phyloP scores from a whole-genome alignment of 768 basidiomycete species.

The Pleurotus pulmonarius region DNA sequence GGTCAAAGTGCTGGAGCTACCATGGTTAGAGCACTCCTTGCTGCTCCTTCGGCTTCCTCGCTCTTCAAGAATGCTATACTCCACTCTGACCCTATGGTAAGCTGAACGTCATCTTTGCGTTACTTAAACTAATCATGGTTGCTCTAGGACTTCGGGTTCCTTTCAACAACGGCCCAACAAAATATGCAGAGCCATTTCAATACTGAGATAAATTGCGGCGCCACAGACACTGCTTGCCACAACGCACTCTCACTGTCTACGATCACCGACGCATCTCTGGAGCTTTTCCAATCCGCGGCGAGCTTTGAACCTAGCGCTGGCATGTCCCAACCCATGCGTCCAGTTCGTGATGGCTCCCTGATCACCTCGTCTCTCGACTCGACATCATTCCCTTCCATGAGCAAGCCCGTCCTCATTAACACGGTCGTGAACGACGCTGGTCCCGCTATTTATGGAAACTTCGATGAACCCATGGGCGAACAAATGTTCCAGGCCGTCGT shows the following conservation, averaged over 20 bases:
- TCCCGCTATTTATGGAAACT: conserved; percentile 47
- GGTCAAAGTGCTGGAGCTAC: conserved; percentile 82
- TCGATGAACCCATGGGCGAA: conserved; percentile 34
- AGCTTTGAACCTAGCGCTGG: conserved; percentile 53
- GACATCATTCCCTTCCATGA: conserved; percentile 52
- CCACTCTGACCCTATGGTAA: conserved; percentile 86
- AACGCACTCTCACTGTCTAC: conserved; percentile 40
- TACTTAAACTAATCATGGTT: conserved; percentile 4
- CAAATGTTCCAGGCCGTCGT: conserved; percentile 35
- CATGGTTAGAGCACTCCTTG: conserved; percentile 75
- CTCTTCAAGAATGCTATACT: conserved; percentile 78
- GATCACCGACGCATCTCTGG: conserved; percentile 52
- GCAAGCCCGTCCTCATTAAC: conserved; percentile 68
- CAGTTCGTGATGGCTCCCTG: conserved; percentile 64
- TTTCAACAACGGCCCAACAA: conserved; percentile 49
- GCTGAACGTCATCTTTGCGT: conserved; percentile 11
- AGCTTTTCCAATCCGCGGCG: conserved; percentile 37
- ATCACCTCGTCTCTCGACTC: conserved; percentile 65
- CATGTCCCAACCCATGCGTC: conserved; percentile 55
- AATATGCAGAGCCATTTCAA: conserved; percentile 53
- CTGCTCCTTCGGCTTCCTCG: conserved; percentile 61
- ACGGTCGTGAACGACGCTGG: conserved; percentile 74
- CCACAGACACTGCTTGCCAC: conserved; percentile 47
- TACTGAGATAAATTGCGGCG: conserved; percentile 39
- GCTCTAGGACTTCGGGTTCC: conserved; percentile 69